Percentiles rank a stretch among this genome's conserved stretches.
These are phyloP conservation scores for Circinella minor DNA, from an alignment of 371 early-diverging fungal genomes.

Conservation along the genomic window DNA sequence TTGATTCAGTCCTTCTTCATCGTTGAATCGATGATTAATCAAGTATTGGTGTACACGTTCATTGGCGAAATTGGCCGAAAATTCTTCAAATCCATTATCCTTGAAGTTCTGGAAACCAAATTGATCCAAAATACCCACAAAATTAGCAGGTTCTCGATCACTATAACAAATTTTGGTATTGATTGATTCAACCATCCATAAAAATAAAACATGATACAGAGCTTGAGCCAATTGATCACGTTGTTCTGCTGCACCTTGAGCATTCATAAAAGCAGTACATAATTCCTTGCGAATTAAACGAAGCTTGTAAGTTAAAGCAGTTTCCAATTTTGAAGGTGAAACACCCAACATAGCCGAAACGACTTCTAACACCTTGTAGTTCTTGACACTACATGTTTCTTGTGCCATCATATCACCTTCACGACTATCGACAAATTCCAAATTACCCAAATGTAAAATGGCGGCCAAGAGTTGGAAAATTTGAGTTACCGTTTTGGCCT, in stretches of 20 bases:
- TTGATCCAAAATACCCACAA: slow-evolving; percentile 80
- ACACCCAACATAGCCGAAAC: slow-evolving; percentile 87
- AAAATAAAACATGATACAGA: slow-evolving; percentile 43
- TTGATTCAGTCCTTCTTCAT: slow-evolving; percentile 56
- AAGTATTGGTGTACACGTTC: slow-evolving; percentile 83
- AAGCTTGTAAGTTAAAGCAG: slow-evolving; percentile 47
- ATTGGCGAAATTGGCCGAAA: slow-evolving; percentile 83
- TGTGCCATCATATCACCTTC: slow-evolving; percentile 32
- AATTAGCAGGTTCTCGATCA: slow-evolving; percentile 66
- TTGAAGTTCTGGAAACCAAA: slow-evolving; percentile 62
- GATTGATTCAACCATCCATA: slow-evolving; percentile 53
- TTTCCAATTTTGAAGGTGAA: slow-evolving; percentile 69
- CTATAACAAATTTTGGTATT: slow-evolving; percentile 46
- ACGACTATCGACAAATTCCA: slow-evolving; percentile 65
- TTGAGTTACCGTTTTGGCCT: slow-evolving; percentile 68
- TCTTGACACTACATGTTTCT: slow-evolving; percentile 66
- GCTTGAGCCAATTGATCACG: slow-evolving; percentile 45
- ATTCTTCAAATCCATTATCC: slow-evolving; percentile 70
- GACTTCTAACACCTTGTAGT: slow-evolving; percentile 69
- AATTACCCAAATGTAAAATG: slow-evolving; percentile 81
- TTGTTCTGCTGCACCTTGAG: slow-evolving; percentile 56
- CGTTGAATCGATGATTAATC: slow-evolving; percentile 60
- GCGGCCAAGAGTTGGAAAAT: slow-evolving; percentile 76
- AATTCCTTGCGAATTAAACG: slow-evolving; percentile 59
- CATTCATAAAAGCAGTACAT: slow-evolving; percentile 65